These are phyloP conservation scores for Corrigiola litoralis DNA, from an alignment of 179 eudicot genomes.

Conservation along the genomic window DNA sequence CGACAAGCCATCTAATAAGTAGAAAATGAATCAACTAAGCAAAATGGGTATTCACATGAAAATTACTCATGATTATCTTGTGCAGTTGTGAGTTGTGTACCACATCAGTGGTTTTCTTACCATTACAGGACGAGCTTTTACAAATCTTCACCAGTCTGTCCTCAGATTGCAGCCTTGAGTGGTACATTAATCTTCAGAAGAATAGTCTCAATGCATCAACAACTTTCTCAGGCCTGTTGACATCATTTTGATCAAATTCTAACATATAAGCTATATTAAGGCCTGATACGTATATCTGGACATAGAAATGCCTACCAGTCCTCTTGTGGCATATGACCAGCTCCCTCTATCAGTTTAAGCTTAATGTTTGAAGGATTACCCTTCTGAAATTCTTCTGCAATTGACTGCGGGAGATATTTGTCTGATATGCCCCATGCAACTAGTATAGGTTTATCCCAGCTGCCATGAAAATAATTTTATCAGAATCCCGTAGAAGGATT, in stretches of 20 bases:
- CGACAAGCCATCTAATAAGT: too few relatives aligned
- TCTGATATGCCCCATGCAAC: slow-evolving; percentile 96
- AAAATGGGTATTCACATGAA: not conserved
- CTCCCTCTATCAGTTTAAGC: slow-evolving; percentile 95
- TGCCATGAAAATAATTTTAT: slow-evolving; percentile 22
- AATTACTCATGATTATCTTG: not conserved
- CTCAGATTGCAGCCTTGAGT: not conserved
- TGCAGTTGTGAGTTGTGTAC: not conserved
- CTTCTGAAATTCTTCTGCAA: slow-evolving; percentile 90
- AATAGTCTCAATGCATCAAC: slow-evolving; percentile 73
- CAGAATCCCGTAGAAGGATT: too few relatives aligned
- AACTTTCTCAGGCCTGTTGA: slow-evolving; percentile 95
- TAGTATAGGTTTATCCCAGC: slow-evolving; percentile 86
- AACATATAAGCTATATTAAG: not conserved
- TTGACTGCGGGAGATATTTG: slow-evolving; percentile 85
- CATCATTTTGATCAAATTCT: slow-evolving; percentile 4
- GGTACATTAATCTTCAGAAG: slow-evolving; percentile 32
- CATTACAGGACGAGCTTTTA: not conserved
- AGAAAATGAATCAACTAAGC: too few relatives aligned
- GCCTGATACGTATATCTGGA: not conserved
- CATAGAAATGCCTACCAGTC: slow-evolving; percentile 61
- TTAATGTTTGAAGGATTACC: slow-evolving; percentile 56
- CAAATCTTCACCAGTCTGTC: not conserved
- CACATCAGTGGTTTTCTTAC: slow-evolving; percentile 5
- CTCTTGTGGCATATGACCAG: slow-evolving; percentile 99